A percentile compares a stretch with the other conserved stretches of the same genome.
phyloP scores from a whole-genome alignment of 768 basidiomycete species.

The Kwoniella botswanensis region DNA sequence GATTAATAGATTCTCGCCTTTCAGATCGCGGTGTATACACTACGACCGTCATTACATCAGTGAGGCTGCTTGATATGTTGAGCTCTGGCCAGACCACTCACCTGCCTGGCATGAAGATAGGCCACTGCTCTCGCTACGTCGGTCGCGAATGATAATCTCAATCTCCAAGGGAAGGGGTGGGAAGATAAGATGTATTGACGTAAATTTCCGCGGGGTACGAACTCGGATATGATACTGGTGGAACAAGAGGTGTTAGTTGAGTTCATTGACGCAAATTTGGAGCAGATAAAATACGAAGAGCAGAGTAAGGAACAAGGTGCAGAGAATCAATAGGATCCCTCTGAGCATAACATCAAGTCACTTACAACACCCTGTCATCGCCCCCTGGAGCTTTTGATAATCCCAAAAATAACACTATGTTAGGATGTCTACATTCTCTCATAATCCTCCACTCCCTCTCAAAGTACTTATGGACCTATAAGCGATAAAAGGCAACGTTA shows the following conservation, averaged over 20 bases:
- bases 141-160: conserved; percentile 90
- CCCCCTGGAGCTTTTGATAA: conserved; percentile 48
- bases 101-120: conserved; percentile 90
- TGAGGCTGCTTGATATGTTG: no score
- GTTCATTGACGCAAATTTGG: neutral
- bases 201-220: conserved; percentile 74
- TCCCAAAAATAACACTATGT: conserved; percentile 91
- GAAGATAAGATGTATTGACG: conserved; percentile 84
- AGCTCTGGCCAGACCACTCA: no score
- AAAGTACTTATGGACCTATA: conserved; percentile 78
- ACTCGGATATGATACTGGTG: conserved; percentile 88
- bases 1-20: conserved; percentile 96
- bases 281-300: conserved; percentile 41
- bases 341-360: conserved; percentile 56
- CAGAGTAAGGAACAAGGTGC: neutral
- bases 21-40: conserved; percentile 74
- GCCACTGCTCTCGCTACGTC: conserved; percentile 95
- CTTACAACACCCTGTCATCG: conserved; percentile 54
- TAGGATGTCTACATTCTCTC: conserved; percentile 87
- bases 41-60: no score
- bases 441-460: conserved; percentile 98
- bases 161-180: conserved; percentile 83
- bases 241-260: conserved; percentile 53
- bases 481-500: neutral
- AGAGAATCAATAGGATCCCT: no score